Percentiles rank a stretch among this genome's conserved stretches.
These are phyloP conservation scores for Globisporangium iwayamae DNA, from an alignment of 352 stramenopile species.

Conservation along the genomic window DNA sequence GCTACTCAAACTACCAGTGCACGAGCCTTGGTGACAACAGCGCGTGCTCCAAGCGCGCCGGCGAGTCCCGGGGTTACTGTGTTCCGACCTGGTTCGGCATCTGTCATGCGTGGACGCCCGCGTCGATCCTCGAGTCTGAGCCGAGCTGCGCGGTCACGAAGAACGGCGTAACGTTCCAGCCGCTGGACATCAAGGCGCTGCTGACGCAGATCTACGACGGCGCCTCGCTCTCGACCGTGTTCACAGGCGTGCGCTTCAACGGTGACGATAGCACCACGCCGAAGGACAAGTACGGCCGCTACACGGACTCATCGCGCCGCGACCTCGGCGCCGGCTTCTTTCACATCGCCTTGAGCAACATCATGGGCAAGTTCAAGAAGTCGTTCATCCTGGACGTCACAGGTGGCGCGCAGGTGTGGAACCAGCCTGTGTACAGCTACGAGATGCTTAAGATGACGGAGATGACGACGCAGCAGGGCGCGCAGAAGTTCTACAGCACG, in stretches of 20 bases:
- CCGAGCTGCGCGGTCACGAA: conserved; percentile 15
- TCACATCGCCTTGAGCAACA: conserved; percentile 19
- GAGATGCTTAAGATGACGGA: conserved; percentile 26
- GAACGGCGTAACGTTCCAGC: conserved; percentile 45
- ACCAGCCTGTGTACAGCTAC: conserved; percentile 55
- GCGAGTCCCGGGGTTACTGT: conserved; percentile 26
- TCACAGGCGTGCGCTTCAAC: conserved; percentile 20
- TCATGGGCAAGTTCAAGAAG: conserved; percentile 15
- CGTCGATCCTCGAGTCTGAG: conserved; percentile 33
- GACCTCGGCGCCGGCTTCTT: conserved; percentile 15
- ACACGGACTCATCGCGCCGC: conserved; percentile 14
- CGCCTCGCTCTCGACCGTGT: conserved; percentile 9
- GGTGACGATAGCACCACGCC: conserved; percentile 9
- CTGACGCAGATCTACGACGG: conserved; percentile 23
- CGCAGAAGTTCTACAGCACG: conserved; percentile 35
- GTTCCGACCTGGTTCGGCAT: conserved; percentile 59
- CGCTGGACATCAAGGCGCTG: conserved; percentile 54
- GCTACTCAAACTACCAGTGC: conserved; percentile 23
- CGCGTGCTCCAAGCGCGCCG: conserved; percentile 14
- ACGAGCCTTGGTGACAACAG: conserved; percentile 30
- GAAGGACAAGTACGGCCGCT: conserved; percentile 18
- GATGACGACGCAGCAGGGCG: conserved; percentile 28
- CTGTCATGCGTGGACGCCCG: conserved; percentile 52
- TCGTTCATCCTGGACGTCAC: conserved; percentile 20
- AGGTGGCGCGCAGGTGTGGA: conserved; percentile 39